phyloP scores from a whole-genome alignment of 2,329 filamentous ascomycete species.

The Helotiales sp. region DNA sequence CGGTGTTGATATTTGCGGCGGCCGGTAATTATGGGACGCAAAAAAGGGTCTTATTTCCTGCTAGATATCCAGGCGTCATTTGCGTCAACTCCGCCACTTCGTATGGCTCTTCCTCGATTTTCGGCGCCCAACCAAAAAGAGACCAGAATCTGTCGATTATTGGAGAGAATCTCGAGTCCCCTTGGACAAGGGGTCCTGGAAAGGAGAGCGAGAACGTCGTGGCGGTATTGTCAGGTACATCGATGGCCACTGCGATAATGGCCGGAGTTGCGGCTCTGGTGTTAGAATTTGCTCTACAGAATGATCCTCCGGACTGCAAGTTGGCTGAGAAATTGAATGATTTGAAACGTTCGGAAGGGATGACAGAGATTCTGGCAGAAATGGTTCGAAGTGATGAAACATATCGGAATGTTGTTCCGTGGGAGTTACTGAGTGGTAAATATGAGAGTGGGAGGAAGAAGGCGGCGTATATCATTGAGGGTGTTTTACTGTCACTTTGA shows the following conservation, averaged over 20 bases:
- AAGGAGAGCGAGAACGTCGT: neutral
- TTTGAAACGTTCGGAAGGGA: conserved; percentile 9
- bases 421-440: conserved; percentile 2
- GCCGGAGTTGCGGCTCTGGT: conserved; percentile 28
- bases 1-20: conserved; percentile 21
- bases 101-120: conserved; percentile 13
- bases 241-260: conserved; percentile 29
- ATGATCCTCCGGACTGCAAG: neutral
- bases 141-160: conserved; percentile 26
- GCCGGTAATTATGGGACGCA: conserved; percentile 22
- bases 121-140: conserved; percentile 21
- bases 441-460: neutral
- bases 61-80: conserved; percentile 14
- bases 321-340: conserved; percentile 6
- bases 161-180: conserved; percentile 26
- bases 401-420: conserved; percentile 13
- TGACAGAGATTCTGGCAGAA: conserved; percentile 1
- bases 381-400: conserved; percentile 3
- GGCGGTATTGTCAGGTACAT: conserved; percentile 25
- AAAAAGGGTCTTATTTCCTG: conserved; percentile 19
- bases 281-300: conserved; percentile 17
- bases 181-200: conserved; percentile 17
- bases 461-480: too few relatives aligned
- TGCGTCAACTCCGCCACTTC: conserved; percentile 21
- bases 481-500: too few relatives aligned